Base-by-base conservation (phyloP, 192 early-diverging fungal species). In the Linnemannia hyalina region DNA sequence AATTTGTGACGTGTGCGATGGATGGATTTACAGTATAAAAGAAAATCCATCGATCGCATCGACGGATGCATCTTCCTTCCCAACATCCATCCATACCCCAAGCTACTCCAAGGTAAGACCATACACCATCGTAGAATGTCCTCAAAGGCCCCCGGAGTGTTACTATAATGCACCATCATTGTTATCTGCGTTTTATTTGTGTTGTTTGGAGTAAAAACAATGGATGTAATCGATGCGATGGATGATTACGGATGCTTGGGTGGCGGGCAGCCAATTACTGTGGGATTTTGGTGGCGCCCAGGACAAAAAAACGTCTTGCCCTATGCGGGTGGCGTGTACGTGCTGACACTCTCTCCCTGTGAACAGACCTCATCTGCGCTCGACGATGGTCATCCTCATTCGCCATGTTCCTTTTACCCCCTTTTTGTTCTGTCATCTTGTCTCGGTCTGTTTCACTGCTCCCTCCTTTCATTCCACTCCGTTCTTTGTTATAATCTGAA, bases 1-100 rank as follows among this genome's bases (percentile, higher is more conserved):
- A 29, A 35, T 11, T 65, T 65, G 60, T 65, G 60, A 65, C 60
- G 60, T 65, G 60, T 32, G 11, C 60, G 60, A 65, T 65, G 60
- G 60, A 65, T 65, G 60, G 4, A 13, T 15, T 15, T 52, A 4
- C 3, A 15, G 16, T 26, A 32, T 32, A 29, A 65, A 65, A 32
- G 29, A 11, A 7, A 46, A 74, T 80, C 54, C 46, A 81, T 81
- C 80, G 32, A 81, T 81, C 73, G 73, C 80, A 71, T 75, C 65
- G 47, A 49, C 54, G 60, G 60, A 65, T 65, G 60, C 60, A 65
- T 65, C 60, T n/a, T 60, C n/a, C 10, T 65, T 65, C 60, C 10
- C 26, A 4, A 46, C 11, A 11, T 65, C 60, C 60, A 65, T 32
- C 60, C 26, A 65, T 26, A 65, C 60, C 60, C 29, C 60, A 65